phyloP scores from a whole-genome alignment of 2,329 filamentous ascomycete genomes.

The Ophiocordyceps camponoti-rufipedis region DNA sequence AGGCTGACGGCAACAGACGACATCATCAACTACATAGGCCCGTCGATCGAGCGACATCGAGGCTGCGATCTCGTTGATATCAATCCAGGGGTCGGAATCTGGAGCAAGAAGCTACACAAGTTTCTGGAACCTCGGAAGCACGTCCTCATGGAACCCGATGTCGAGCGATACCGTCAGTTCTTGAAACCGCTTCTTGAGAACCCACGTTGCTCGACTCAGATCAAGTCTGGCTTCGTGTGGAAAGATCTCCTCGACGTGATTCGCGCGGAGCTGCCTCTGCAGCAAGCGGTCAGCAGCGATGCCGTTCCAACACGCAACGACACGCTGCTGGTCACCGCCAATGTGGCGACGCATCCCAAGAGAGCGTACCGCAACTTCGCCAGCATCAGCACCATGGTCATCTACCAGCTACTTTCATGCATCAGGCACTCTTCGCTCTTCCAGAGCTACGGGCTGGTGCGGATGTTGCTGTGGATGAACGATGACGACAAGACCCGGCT shows the following conservation, averaged over 20 bases:
- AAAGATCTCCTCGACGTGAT: slow-evolving; percentile 38
- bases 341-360: slow-evolving; percentile 38
- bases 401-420: slow-evolving; percentile 42
- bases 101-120: slow-evolving; percentile 61
- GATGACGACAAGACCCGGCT: slow-evolving; percentile 38
- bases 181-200: slow-evolving; percentile 31
- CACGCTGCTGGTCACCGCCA: slow-evolving; percentile 54
- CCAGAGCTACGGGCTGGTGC: slow-evolving; percentile 60
- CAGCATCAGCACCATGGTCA: slow-evolving; percentile 36
- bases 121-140: slow-evolving; percentile 63
- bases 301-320: slow-evolving; percentile 40
- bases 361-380: slow-evolving; percentile 31
- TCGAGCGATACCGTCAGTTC: slow-evolving; percentile 36
- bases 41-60: slow-evolving; percentile 47
- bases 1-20: slow-evolving; percentile 32
- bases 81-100: slow-evolving; percentile 63
- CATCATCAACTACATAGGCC: slow-evolving; percentile 48
- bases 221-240: slow-evolving; percentile 41
- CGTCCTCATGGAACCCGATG: slow-evolving; percentile 61
- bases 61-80: slow-evolving; percentile 79
- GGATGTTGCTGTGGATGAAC: slow-evolving; percentile 58
- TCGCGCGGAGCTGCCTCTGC: slow-evolving; percentile 31
- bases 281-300: slow-evolving; percentile 21
- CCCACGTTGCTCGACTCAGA: slow-evolving; percentile 25
- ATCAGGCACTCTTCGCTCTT: slow-evolving; percentile 42